Conservation (phyloP, 768 basidiomycete species). For the Cystobasidium onofrii region DNA sequence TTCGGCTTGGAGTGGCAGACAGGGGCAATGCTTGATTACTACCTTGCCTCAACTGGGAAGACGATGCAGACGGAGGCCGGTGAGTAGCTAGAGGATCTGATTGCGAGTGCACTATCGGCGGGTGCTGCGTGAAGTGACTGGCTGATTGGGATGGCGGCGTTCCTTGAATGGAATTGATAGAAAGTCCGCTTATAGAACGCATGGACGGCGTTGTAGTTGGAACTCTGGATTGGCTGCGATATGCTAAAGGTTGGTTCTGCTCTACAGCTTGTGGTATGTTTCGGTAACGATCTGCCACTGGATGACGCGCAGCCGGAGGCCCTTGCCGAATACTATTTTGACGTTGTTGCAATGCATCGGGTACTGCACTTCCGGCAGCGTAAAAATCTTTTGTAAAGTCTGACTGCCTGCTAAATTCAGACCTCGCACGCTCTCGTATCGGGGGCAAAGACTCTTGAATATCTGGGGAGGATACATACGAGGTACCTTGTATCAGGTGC, state of each 20-base stretch:
- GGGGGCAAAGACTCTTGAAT: not conserved
- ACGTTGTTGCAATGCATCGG: not conserved
- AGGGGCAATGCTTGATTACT: not conserved
- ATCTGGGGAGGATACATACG: not conserved
- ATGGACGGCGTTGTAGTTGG: not conserved
- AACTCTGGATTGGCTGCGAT: not conserved
- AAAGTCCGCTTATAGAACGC: not conserved
- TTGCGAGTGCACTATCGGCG: constrained; percentile 4
- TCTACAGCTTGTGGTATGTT: not conserved
- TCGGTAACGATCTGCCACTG: not conserved
- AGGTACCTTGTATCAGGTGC: not conserved
- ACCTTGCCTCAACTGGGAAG: not conserved
- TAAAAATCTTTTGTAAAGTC: constrained; percentile 12
- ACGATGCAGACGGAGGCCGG: not conserved
- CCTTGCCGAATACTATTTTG: not conserved
- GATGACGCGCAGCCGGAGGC: not conserved
- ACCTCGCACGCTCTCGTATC: not conserved
- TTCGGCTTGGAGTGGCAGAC: not conserved
- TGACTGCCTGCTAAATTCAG: not conserved
- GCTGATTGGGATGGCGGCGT: not conserved
- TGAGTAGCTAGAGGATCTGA: constrained; percentile 1
- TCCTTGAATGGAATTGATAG: not conserved
- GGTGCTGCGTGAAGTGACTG: not conserved
- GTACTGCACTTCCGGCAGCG: not conserved
- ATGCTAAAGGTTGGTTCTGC: not conserved